These are phyloP conservation scores for Eimeria brunetti DNA, from an alignment of 169 alveolate species.

Conservation along the genomic window DNA sequence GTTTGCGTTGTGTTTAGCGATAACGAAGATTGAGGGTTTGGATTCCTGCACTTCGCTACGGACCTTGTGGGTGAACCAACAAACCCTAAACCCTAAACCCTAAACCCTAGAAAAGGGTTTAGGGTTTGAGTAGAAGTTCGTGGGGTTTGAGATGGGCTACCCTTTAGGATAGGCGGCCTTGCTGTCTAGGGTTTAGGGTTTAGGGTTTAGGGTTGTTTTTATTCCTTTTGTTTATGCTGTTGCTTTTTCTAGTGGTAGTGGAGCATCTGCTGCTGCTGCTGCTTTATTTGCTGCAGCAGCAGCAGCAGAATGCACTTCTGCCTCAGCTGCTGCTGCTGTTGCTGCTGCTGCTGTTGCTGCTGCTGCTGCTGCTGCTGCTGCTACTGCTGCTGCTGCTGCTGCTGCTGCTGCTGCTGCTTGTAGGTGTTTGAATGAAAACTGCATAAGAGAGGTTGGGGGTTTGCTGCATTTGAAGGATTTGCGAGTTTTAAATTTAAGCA, in stretches of 20 bases:
- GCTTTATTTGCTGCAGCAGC: neutral
- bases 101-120: too few relatives aligned
- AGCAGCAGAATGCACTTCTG: neutral
- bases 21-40: conserved; percentile 90
- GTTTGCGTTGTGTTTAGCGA: conserved; percentile 30
- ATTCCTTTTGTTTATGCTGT: neutral
- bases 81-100: neutral
- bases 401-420: neutral
- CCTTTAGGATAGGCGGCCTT: too few relatives aligned
- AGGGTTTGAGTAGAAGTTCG: too few relatives aligned
- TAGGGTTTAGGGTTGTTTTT: neutral
- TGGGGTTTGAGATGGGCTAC: too few relatives aligned
- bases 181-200: neutral
- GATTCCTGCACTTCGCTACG: conserved; percentile 88
- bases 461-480: conserved; percentile 86
- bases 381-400: conserved; percentile 19
- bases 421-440: conserved; percentile 90
- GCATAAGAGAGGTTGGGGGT: conserved; percentile 90
- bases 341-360: neutral
- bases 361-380: neutral
- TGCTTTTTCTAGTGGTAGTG: neutral
- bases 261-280: neutral
- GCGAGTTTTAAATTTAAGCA: conserved; percentile 88
- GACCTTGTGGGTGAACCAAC: conserved; percentile 84
- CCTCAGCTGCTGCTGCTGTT: neutral